These are phyloP conservation scores for Mrakia gelida DNA, from an alignment of 768 basidiomycete species.

Conservation along the genomic window DNA sequence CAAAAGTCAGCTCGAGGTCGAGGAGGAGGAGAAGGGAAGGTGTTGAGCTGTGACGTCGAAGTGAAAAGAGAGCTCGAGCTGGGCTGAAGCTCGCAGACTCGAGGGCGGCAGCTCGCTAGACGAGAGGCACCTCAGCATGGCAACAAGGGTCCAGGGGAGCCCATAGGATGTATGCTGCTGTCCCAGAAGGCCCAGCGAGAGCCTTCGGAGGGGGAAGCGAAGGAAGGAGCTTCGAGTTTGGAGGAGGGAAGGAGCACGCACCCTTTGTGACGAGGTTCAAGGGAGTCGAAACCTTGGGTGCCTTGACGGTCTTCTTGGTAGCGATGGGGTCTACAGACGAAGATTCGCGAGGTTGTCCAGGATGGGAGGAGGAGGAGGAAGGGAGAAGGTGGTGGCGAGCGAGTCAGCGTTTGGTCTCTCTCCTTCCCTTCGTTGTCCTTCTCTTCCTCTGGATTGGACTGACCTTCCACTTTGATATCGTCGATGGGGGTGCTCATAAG, in stretches of 20 bases:
- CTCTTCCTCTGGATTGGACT: constrained; percentile 3
- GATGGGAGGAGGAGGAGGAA: no score
- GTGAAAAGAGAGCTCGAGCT: not conserved
- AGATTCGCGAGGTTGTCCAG: not conserved
- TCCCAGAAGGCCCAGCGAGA: no score
- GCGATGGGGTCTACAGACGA: constrained; percentile 40
- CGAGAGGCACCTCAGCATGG: no score
- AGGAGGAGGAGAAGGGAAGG: not conserved
- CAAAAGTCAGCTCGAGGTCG: not conserved
- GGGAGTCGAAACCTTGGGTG: constrained; percentile 31
- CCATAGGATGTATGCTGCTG: no score
- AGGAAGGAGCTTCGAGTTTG: not conserved
- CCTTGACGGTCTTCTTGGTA: constrained; percentile 36
- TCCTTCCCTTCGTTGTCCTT: not conserved
- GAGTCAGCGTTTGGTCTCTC: constrained; percentile 1
- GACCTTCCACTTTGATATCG: constrained; percentile 44
- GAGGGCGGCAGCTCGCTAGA: not conserved
- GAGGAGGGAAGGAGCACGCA: constrained; percentile 1
- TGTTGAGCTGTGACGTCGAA: constrained; percentile 1
- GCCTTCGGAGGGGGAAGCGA: not conserved
- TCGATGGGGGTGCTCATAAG: constrained; percentile 36
- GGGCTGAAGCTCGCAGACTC: not conserved
- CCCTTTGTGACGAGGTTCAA: constrained; percentile 29
- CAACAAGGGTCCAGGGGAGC: no score
- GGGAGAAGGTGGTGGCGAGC: not conserved